Base-by-base conservation (phyloP, 2,329 filamentous ascomycete species). In the Sarocladiaceae sp. region DNA sequence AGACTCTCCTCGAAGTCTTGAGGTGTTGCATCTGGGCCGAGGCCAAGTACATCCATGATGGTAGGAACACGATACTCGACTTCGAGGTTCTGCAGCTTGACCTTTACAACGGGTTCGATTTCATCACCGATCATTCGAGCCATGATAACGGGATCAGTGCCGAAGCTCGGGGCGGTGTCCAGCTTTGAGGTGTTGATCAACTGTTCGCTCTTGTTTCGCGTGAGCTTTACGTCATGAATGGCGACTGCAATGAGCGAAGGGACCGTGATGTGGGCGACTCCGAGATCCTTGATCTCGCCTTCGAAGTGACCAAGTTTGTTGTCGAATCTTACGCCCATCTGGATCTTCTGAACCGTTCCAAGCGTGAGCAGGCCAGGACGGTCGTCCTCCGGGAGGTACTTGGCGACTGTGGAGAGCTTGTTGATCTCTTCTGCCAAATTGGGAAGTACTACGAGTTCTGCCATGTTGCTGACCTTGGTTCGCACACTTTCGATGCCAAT, bases 381-480 rank as follows among this genome's bases (percentile, higher is more conserved):
- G 55, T 98, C 91, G 62, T 98, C 93, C 54, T 98, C 91, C 0
- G 93, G 91, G 2, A 98, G 73, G 59, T 97, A 97, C 59, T 96
- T 97, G 6, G 91, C 79, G 20, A 98, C 88, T 1, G 82, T 90
- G 1, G 89, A 87, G 4, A 98, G 70, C 52, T 85, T 88, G 5
- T 83, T 75, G 40, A 97, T 61, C 55, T 98, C 93, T 50, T 86
- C 82, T 1, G 78, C 83, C 7, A 98, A 73, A 10, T 75, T 74
- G 6, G 83, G 78, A 12, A 98, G 69, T 33, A 78, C 76, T 9
- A 77, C 70, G 13, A 95, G 66, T 51, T 84, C 79, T 10, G 77
- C 69, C 31, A 88, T 64, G 48, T 82, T 79, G 6, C 72, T 70
- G 13, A 93, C 66, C 3, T 74, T 69, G 18, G 83, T 66, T 42